Percentiles rank a stretch among this genome's conserved stretches.
Evolutionary conservation across 768 basidiomycete species (phyloP).

Genomic region (Lactarius hatsudake): DNA sequence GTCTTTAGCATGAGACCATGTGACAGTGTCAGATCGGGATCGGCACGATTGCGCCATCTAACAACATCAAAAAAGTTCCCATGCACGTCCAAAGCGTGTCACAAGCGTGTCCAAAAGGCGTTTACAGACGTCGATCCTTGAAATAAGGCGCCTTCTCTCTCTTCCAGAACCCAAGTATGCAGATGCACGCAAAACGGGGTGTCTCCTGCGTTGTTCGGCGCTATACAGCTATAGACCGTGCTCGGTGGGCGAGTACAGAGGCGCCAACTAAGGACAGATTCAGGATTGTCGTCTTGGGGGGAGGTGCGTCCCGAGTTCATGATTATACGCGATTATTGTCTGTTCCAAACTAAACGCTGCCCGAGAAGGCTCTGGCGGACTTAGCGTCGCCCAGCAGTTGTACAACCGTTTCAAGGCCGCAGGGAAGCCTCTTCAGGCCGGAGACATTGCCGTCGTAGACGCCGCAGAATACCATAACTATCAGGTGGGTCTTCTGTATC

Average conservation of each 20-base stretch:
- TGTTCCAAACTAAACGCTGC: neutral
- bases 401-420: slow-evolving; percentile 73
- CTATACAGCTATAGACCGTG: neutral
- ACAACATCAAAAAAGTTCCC: neutral
- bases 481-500: slow-evolving; percentile 46
- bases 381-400: slow-evolving; percentile 85
- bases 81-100: neutral
- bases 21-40: neutral
- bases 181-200: slow-evolving; percentile 21
- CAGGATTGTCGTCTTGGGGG: slow-evolving; percentile 86
- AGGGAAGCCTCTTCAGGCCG: slow-evolving; percentile 61
- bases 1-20: too few species aligned
- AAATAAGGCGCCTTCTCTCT: neutral
- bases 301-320: slow-evolving; percentile 49
- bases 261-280: slow-evolving; percentile 51
- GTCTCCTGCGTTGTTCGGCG: slow-evolving; percentile 6
- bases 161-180: neutral
- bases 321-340: neutral
- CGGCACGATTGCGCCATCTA: neutral
- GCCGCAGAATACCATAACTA: slow-evolving; percentile 81
- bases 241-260: slow-evolving; percentile 39
- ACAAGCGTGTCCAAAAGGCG: neutral
- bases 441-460: slow-evolving; percentile 87
- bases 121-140: neutral
- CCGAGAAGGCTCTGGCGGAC: slow-evolving; percentile 70